Base-by-base conservation (phyloP, 768 basidiomycete genomes). In the Suillus luteus region DNA sequence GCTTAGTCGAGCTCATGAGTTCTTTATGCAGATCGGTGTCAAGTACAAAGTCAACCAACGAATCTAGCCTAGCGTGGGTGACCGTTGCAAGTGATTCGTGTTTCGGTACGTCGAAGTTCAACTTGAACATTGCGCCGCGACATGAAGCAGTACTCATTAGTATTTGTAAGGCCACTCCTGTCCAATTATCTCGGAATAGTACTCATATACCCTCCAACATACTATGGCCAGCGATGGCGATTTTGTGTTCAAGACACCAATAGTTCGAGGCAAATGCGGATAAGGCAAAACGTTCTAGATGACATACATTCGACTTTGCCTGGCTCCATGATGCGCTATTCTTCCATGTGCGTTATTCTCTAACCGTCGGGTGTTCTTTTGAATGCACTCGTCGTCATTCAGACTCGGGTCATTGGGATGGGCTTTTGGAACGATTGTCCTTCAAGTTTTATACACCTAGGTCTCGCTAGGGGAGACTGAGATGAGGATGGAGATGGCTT, bases 371-470 rank as follows among this genome's bases (percentile, higher is more conserved):
- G 8, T 38, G 31, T 17, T 38, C 22, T 38, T 14, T 55, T 3
- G 14, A 54, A 38, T 24, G 8, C 22, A 17, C 37, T 59, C 14
- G 12, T 8, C 49, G 8, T 51, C 19, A 9, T 61, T 37, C 62
- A 92, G 91, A 93, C 76, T 96, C 95, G 1, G 95, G 95, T 0
- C 95, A 98, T 70, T 95, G 97, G 19, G 96, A 48, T 48, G 22
- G 6, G 14, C 48, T 24, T 48, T 46, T 11, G 46, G 46, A 48
- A 48, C 22, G 11, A 12, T 38, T 11, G 11, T 38, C 12, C 22
- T 44, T n/a, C n/a, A n/a, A 46, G 44, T 46, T 46, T n/a, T 46
- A 46, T 46, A 35, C 8, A 1, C 33, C 33, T 35, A 10, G 44
- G 11, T n/a, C 46, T n/a, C 3, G 10, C 43, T 44, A 44, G 9